Conservation (phyloP, 129 eudicot genomes). For the Rutidosis leptorrhynchoides region DNA sequence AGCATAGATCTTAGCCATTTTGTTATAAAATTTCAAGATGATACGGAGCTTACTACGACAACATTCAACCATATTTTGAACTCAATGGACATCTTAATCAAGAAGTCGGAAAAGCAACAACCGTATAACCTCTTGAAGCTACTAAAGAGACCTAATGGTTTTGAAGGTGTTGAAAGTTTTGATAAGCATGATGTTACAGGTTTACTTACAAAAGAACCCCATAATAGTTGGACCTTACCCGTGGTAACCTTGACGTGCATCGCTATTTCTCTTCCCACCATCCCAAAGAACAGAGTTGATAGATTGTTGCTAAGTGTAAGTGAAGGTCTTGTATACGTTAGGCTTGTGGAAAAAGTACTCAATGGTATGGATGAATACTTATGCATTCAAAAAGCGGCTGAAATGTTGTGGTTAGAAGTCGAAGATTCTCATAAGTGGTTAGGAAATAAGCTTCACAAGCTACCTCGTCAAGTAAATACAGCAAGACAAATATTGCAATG, state of each 20-base stretch:
- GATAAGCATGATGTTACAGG: constrained; percentile 8
- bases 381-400: constrained; percentile 29
- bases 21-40: constrained; percentile 2
- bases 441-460: constrained; percentile 25
- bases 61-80: not conserved
- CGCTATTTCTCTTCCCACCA: constrained; percentile 36
- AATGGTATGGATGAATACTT: not conserved
- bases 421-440: constrained; percentile 39
- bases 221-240: constrained; percentile 40
- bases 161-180: constrained; percentile 33
- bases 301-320: constrained; percentile 20
- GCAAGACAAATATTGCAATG: constrained; percentile 10
- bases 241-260: constrained; percentile 43
- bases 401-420: constrained; percentile 30
- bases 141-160: not conserved
- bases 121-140: constrained; percentile 1
- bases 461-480: constrained; percentile 2
- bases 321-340: constrained; percentile 31
- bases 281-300: not conserved
- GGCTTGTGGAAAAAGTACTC: constrained; percentile 30
- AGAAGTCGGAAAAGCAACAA: constrained; percentile 3
- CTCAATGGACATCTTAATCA: not conserved
- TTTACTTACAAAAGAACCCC: constrained; percentile 23
- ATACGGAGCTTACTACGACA: constrained; percentile 1
- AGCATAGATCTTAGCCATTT: not conserved